These are phyloP conservation scores for Russula olivacea DNA, from an alignment of 768 basidiomycete species.

Conservation along the genomic window DNA sequence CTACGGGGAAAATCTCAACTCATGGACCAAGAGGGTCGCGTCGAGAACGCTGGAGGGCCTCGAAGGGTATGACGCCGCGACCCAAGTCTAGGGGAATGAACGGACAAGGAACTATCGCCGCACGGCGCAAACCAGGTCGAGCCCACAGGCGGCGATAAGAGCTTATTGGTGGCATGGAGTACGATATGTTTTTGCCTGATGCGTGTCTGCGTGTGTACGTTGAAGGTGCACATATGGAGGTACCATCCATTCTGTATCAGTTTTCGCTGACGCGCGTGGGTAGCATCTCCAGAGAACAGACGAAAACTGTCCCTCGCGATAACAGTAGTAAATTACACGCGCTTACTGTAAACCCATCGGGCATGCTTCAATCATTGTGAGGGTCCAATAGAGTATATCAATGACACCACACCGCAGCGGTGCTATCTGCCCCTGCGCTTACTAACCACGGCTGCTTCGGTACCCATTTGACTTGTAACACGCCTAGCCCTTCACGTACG, in stretches of 20 bases:
- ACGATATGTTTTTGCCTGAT: neutral
- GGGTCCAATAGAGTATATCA: slow-evolving; percentile 29
- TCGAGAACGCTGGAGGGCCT: slow-evolving; percentile 74
- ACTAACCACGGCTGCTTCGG: slow-evolving; percentile 87
- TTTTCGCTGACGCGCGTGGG: slow-evolving; percentile 33
- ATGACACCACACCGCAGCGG: slow-evolving; percentile 83
- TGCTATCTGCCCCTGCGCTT: slow-evolving; percentile 89
- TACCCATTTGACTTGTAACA: slow-evolving; percentile 87
- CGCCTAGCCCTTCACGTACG: slow-evolving; percentile 80
- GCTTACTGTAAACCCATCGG: neutral
- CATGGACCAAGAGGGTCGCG: slow-evolving; percentile 74
- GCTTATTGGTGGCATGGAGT: neutral
- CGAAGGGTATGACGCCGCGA: slow-evolving; percentile 63
- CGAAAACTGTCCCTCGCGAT: neutral
- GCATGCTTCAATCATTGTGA: neutral
- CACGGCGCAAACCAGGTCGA: slow-evolving; percentile 60
- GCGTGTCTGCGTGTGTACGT: neutral
- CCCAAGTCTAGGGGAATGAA: slow-evolving; percentile 53
- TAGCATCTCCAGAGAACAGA: slow-evolving; percentile 26
- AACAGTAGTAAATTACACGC: slow-evolving; percentile 5
- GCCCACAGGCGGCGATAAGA: slow-evolving; percentile 63
- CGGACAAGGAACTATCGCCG: slow-evolving; percentile 57
- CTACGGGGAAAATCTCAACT: slow-evolving; percentile 54
- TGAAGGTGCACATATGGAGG: slow-evolving; percentile 12
- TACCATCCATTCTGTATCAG: slow-evolving; percentile 10